phyloP scores from a whole-genome alignment of 305 asterid species.

The Withania somnifera region DNA sequence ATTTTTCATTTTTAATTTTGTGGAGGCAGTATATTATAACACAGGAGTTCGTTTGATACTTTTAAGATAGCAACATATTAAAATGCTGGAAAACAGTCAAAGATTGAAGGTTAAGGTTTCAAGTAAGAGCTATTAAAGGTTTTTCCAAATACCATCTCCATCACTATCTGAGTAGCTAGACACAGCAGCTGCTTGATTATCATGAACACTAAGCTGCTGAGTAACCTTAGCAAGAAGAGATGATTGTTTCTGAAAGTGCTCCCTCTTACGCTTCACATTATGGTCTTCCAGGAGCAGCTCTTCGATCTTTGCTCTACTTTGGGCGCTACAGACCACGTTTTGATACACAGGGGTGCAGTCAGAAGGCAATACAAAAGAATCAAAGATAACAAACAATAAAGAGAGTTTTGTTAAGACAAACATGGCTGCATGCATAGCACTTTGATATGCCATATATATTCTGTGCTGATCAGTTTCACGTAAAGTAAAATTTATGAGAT shows the following conservation, averaged over 20 bases:
- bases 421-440: neutral
- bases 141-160: slow-evolving; percentile 46
- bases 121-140: neutral
- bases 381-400: neutral
- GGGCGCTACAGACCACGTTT: slow-evolving; percentile 35
- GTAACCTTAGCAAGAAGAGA: slow-evolving; percentile 87
- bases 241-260: slow-evolving; percentile 74
- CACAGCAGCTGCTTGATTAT: slow-evolving; percentile 78
- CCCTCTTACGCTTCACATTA: slow-evolving; percentile 80
- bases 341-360: neutral
- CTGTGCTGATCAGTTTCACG: neutral
- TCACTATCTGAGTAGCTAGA: slow-evolving; percentile 58
- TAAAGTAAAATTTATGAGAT: neutral
- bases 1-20: neutral
- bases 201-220: slow-evolving; percentile 77
- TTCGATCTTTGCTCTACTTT: slow-evolving; percentile 78
- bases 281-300: slow-evolving; percentile 97
- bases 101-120: neutral
- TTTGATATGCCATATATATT: neutral
- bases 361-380: neutral
- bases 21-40: neutral
- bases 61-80: neutral
- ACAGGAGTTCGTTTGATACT: neutral
- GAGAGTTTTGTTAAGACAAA: neutral
- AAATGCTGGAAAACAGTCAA: neutral